Evolutionary conservation across 2,329 filamentous ascomycete genomes (phyloP).

Genomic region (Hypoxylon rubiginosum): DNA sequence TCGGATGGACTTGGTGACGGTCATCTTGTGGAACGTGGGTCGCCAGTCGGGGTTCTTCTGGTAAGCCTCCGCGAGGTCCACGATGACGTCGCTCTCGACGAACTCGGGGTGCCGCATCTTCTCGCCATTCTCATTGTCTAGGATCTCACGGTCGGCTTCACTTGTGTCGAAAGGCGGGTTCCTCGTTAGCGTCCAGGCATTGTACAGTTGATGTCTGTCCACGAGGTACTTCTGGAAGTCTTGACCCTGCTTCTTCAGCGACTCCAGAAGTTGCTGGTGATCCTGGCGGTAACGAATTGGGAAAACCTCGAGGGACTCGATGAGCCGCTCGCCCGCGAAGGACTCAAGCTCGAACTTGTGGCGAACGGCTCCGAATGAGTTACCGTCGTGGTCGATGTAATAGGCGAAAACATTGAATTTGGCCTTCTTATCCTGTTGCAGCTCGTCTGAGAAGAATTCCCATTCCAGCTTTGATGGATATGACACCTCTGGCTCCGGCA

Average conservation of each 20-base stretch:
- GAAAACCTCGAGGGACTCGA: conserved; percentile 55
- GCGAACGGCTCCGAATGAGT: conserved; percentile 55
- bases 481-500: conserved; percentile 50
- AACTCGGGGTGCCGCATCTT: conserved; percentile 56
- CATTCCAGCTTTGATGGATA: conserved; percentile 51
- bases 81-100: conserved; percentile 59
- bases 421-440: conserved; percentile 49
- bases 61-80: conserved; percentile 58
- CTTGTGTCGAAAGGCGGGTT: conserved; percentile 51
- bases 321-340: conserved; percentile 56
- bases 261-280: conserved; percentile 53
- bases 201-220: conserved; percentile 57
- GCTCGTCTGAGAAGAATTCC: conserved; percentile 55
- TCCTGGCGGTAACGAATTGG: conserved; percentile 57
- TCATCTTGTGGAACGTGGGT: conserved; percentile 50
- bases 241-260: conserved; percentile 52
- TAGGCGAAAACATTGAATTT: conserved; percentile 56
- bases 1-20: conserved; percentile 49
- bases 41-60: conserved; percentile 57
- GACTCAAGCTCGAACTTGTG: conserved; percentile 55
- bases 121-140: conserved; percentile 49
- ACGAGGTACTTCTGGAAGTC: conserved; percentile 52
- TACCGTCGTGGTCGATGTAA: conserved; percentile 60
- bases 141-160: conserved; percentile 52
- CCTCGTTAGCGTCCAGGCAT: conserved; percentile 58